Conservation (phyloP, 345 rosid genomes). For the Linum trigynum region DNA sequence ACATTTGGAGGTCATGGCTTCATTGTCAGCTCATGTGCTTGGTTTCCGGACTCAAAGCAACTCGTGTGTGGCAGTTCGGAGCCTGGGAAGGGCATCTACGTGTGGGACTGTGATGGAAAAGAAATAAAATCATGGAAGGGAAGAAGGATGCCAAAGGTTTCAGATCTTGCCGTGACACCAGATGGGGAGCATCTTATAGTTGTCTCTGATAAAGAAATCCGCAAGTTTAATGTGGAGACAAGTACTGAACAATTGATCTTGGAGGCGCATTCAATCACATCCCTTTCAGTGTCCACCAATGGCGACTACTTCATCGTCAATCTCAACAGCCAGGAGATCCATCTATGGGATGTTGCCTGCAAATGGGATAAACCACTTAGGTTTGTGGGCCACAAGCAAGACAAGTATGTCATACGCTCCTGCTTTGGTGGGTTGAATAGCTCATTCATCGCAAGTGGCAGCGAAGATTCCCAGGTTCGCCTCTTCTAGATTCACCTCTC, state of each 20-base stretch:
- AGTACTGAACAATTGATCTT: slow-evolving; percentile 47
- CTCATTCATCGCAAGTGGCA: slow-evolving; percentile 81
- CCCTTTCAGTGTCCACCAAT: slow-evolving; percentile 56
- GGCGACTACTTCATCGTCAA: slow-evolving; percentile 68
- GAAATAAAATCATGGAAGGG: slow-evolving; percentile 86
- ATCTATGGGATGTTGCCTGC: slow-evolving; percentile 82
- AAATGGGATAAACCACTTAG: slow-evolving; percentile 47
- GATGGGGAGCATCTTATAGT: slow-evolving; percentile 67
- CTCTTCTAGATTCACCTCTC: not conserved
- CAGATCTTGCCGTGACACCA: slow-evolving; percentile 73
- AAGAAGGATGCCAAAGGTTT: slow-evolving; percentile 63
- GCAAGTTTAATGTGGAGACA: slow-evolving; percentile 52
- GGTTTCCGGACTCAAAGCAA: slow-evolving; percentile 88
- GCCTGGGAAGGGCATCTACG: slow-evolving; percentile 68
- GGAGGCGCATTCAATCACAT: slow-evolving; percentile 60
- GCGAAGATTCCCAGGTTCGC: slow-evolving; percentile 68
- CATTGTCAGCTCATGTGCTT: slow-evolving; percentile 84
- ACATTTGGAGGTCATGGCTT: slow-evolving; percentile 79
- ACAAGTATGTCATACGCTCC: slow-evolving; percentile 70
- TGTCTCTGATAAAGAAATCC: slow-evolving; percentile 51
- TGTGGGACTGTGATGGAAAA: slow-evolving; percentile 83
- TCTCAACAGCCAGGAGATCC: slow-evolving; percentile 79
- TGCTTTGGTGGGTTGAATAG: slow-evolving; percentile 81
- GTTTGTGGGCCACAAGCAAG: slow-evolving; percentile 65
- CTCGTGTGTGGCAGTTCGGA: slow-evolving; percentile 84